These are phyloP conservation scores for Cutaneotrichosporon mucoides DNA, from an alignment of 1,284 basidiomycete species.

Conservation along the genomic window DNA sequence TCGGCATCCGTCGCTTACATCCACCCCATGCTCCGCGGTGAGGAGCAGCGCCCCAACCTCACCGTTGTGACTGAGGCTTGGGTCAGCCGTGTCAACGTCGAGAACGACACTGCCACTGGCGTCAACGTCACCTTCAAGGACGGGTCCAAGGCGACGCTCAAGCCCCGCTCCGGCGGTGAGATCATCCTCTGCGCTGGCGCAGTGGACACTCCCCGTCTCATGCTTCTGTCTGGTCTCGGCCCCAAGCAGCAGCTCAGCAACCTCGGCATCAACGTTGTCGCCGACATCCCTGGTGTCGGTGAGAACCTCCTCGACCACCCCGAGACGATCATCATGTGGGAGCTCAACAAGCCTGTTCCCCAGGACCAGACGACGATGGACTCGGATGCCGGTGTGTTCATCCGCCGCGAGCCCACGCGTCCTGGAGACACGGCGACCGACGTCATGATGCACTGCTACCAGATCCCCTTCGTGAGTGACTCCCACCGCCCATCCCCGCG, in stretches of 20 bases:
- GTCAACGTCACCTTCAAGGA: conserved; percentile 21
- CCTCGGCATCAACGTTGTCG: conserved; percentile 52
- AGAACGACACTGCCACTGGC: conserved; percentile 14
- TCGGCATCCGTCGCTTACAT: conserved; percentile 18
- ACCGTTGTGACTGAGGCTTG: conserved; percentile 23
- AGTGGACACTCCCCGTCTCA: conserved; percentile 59
- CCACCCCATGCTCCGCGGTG: conserved; percentile 20
- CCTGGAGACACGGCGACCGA: conserved; percentile 15
- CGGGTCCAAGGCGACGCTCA: conserved; percentile 23
- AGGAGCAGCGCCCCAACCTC: conserved; percentile 18
- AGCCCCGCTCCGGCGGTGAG: conserved; percentile 46
- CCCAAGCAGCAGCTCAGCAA: conserved; percentile 56
- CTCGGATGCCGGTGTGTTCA: conserved; percentile 20
- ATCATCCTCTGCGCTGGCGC: conserved; percentile 55
- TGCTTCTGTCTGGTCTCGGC: conserved; percentile 64
- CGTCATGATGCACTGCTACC: conserved; percentile 26
- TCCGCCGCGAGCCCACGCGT: conserved; percentile 12
- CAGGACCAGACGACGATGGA: conserved; percentile 21
- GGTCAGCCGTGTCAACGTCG: conserved; percentile 15
- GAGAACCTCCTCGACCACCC: conserved; percentile 64
- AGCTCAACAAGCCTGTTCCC: conserved; percentile 18
- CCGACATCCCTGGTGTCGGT: conserved; percentile 60
- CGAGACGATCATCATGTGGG: conserved; percentile 24
- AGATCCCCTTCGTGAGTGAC: conserved; percentile 16
- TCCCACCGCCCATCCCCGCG: too few species aligned